Conservation (phyloP, 1,139 yeast genomes). For the Nadsonia starkeyi-henricii region DNA sequence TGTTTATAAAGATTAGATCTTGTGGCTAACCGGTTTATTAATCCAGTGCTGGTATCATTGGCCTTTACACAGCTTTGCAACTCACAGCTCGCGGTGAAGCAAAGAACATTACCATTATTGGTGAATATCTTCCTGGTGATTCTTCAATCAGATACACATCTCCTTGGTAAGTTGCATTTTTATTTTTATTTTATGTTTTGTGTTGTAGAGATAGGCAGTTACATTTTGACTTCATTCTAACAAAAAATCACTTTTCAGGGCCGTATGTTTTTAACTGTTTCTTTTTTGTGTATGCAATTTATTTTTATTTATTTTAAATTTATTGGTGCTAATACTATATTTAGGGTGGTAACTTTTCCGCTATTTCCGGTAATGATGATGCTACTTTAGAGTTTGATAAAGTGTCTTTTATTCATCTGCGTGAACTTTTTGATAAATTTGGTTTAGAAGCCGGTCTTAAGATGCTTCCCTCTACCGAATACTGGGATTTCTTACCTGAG, state of each 20-base stretch:
- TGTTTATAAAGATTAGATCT: not conserved
- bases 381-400: constrained; percentile 40
- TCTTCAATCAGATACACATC: constrained; percentile 56
- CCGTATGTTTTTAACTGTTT: not conserved
- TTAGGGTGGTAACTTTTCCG: constrained; percentile 39
- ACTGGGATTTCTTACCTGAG: constrained; percentile 28
- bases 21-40: not conserved
- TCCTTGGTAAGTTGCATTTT: constrained; percentile 44
- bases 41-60: constrained; percentile 51
- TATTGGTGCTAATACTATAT: not conserved
- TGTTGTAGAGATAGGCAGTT: too few relatives aligned
- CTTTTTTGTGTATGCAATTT: too few relatives aligned
- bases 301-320: not conserved
- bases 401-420: constrained; percentile 38
- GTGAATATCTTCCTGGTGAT: constrained; percentile 61
- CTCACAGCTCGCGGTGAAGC: constrained; percentile 34
- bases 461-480: constrained; percentile 39
- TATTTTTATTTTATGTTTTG: constrained; percentile 5
- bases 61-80: constrained; percentile 47
- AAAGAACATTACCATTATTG: constrained; percentile 40
- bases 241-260: not conserved
- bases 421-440: constrained; percentile 29
- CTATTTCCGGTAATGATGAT: constrained; percentile 46
- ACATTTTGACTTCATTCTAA: not conserved
- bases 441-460: constrained; percentile 49